These are phyloP conservation scores for Suaeda aralocaspica DNA, from an alignment of 148 eudicot genomes.

Conservation along the genomic window DNA sequence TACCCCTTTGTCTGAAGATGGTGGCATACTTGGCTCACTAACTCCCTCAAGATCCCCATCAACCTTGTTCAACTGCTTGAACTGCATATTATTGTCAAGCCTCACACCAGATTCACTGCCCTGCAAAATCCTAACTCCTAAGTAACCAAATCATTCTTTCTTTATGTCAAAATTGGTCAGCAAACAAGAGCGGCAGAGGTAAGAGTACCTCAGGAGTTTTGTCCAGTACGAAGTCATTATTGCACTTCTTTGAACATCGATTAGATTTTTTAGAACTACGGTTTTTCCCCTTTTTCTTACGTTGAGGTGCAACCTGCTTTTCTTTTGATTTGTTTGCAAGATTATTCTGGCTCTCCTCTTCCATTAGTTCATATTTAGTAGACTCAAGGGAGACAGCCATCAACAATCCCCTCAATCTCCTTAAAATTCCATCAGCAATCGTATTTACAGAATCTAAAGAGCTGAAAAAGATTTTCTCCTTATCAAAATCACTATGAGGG, in stretches of 20 bases:
- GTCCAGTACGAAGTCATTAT: constrained; percentile 32
- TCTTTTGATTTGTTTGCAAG: constrained; percentile 49
- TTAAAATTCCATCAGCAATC: constrained; percentile 56
- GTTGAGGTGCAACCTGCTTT: constrained; percentile 47
- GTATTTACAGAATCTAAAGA: constrained; percentile 59
- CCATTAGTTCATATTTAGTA: constrained; percentile 79
- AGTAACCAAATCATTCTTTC: constrained; percentile 19
- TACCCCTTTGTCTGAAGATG: constrained; percentile 33
- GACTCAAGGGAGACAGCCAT: constrained; percentile 90
- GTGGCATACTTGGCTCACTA: constrained; percentile 23
- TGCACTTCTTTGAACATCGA: constrained; percentile 35
- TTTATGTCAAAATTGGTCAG: neutral
- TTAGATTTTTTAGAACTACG: constrained; percentile 49
- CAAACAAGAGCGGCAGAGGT: constrained; percentile 4
- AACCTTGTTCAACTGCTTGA: constrained; percentile 22
- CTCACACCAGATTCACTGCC: constrained; percentile 34
- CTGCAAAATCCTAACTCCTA: constrained; percentile 48
- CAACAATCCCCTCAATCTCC: constrained; percentile 74
- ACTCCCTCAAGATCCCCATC: constrained; percentile 28
- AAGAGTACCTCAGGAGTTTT: constrained; percentile 47
- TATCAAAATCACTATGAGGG: constrained; percentile 43
- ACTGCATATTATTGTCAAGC: constrained; percentile 26
- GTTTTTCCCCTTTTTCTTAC: constrained; percentile 72
- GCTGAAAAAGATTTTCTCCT: constrained; percentile 66
- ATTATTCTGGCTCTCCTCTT: constrained; percentile 39